Percentiles rank a stretch among this genome's conserved stretches.
Conservation (phyloP, 169 alveolate genomes). For the Babesia bovis region DNA sequence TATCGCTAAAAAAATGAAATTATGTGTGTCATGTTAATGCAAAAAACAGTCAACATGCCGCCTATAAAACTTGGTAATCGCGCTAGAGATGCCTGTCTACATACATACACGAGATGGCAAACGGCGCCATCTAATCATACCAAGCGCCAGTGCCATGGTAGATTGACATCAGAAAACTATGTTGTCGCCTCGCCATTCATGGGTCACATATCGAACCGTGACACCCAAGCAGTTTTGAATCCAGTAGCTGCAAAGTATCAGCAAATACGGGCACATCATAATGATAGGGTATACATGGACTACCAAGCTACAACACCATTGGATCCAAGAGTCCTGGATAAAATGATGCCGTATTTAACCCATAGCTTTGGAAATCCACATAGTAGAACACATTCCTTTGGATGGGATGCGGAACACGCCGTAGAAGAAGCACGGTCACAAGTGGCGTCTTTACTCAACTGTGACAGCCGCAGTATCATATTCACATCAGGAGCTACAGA, state of each 20-base stretch:
- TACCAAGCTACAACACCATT: slow-evolving; percentile 97
- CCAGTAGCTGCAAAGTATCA: neutral
- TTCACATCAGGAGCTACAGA: slow-evolving; percentile 99
- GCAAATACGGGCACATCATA: neutral
- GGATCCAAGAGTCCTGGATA: slow-evolving; percentile 97
- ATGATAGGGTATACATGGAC: slow-evolving; percentile 87
- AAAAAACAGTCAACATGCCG: too few species aligned
- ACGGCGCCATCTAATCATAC: neutral
- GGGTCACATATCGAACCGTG: neutral
- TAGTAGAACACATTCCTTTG: slow-evolving; percentile 93
- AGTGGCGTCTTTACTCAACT: slow-evolving; percentile 86
- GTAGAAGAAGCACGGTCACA: slow-evolving; percentile 91
- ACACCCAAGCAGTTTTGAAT: neutral
- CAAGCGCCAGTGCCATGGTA: neutral
- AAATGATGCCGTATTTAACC: slow-evolving; percentile 95
- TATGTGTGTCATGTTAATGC: too few species aligned
- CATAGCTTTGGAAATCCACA: slow-evolving; percentile 96
- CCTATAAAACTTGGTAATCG: too few species aligned
- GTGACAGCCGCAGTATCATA: slow-evolving; percentile 89
- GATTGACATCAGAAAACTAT: neutral
- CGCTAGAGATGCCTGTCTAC: neutral
- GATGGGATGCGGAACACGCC: slow-evolving; percentile 96
- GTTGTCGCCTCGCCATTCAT: neutral
- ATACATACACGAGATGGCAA: neutral
- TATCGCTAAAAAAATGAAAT: too few species aligned